Evolutionary conservation across 2,329 filamentous ascomycete genomes (phyloP).

Genomic region (Aspergillus sp.): DNA sequence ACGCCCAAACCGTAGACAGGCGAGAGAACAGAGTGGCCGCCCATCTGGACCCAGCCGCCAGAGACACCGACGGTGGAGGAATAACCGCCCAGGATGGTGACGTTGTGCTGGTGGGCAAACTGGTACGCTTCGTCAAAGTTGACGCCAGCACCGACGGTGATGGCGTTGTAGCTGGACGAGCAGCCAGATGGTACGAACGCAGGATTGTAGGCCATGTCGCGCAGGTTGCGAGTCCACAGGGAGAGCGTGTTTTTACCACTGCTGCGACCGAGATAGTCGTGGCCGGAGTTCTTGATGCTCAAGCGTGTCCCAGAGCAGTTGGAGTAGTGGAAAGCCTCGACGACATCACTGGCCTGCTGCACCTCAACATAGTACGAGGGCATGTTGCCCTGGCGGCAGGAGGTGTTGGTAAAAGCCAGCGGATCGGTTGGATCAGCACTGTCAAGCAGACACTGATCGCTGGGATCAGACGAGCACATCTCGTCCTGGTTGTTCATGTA

Average conservation of each 20-base stretch:
- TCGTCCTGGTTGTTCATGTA: slow-evolving; percentile 19
- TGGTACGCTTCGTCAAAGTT: slow-evolving; percentile 20
- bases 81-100: slow-evolving; percentile 19
- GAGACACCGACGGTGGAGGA: slow-evolving; percentile 12
- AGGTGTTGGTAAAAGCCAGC: slow-evolving; percentile 3
- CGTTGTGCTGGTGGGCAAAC: slow-evolving; percentile 19
- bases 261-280: slow-evolving; percentile 29
- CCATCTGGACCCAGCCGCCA: slow-evolving; percentile 24
- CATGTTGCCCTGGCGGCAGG: slow-evolving; percentile 10
- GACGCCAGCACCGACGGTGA: slow-evolving; percentile 26
- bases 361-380: slow-evolving; percentile 9
- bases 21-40: slow-evolving; percentile 24
- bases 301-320: slow-evolving; percentile 6
- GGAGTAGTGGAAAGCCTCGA: slow-evolving; percentile 7
- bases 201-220: slow-evolving; percentile 11
- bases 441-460: slow-evolving; percentile 13
- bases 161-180: slow-evolving; percentile 11
- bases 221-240: slow-evolving; percentile 26
- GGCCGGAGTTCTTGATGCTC: slow-evolving; percentile 29
- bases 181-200: slow-evolving; percentile 4
- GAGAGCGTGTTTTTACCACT: slow-evolving; percentile 22
- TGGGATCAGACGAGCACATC: slow-evolving; percentile 14
- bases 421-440: slow-evolving; percentile 9
- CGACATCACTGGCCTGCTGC: slow-evolving; percentile 4
- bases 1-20: slow-evolving; percentile 22